phyloP scores from a whole-genome alignment of 108 stramenopile genomes.

The Schizochytrium sp. region DNA sequence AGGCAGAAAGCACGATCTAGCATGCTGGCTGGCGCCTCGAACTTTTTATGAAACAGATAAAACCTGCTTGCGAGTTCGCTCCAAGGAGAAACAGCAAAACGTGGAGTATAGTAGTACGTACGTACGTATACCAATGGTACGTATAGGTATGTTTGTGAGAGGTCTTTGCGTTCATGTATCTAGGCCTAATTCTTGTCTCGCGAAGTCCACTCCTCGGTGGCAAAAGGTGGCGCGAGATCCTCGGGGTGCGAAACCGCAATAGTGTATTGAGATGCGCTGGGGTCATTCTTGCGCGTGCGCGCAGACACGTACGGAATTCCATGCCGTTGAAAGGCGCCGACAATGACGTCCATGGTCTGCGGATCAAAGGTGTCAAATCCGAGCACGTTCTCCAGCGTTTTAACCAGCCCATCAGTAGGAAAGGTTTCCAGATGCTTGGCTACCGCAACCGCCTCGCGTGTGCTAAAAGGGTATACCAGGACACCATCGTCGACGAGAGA shows the following conservation, averaged over 20 bases:
- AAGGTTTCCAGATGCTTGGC: conserved; percentile 68
- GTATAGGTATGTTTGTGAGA: too few species aligned
- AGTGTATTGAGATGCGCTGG: background rate
- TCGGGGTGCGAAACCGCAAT: background rate
- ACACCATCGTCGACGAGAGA: conserved; percentile 49
- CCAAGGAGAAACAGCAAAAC: too few species aligned
- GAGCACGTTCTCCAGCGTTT: conserved; percentile 66
- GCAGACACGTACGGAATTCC: background rate
- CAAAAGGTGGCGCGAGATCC: background rate
- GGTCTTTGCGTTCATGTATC: too few species aligned
- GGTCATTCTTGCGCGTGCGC: background rate
- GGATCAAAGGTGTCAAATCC: conserved; percentile 66
- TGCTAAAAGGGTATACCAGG: conserved; percentile 66
- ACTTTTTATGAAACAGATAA: too few species aligned
- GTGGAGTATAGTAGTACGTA: too few species aligned
- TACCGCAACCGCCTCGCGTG: conserved; percentile 69
- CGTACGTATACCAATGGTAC: too few species aligned
- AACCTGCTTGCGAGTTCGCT: too few species aligned
- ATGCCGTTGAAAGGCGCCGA: background rate
- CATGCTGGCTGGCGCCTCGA: too few species aligned
- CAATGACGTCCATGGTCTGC: background rate
- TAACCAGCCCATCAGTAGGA: conserved; percentile 57
- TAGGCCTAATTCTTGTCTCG: too few species aligned
- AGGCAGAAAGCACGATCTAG: too few species aligned
- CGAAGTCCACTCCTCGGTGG: background rate